Percentiles rank a stretch among this genome's conserved stretches.
phyloP scores from a whole-genome alignment of 345 rosid species.

The Pugionium cornutum region DNA sequence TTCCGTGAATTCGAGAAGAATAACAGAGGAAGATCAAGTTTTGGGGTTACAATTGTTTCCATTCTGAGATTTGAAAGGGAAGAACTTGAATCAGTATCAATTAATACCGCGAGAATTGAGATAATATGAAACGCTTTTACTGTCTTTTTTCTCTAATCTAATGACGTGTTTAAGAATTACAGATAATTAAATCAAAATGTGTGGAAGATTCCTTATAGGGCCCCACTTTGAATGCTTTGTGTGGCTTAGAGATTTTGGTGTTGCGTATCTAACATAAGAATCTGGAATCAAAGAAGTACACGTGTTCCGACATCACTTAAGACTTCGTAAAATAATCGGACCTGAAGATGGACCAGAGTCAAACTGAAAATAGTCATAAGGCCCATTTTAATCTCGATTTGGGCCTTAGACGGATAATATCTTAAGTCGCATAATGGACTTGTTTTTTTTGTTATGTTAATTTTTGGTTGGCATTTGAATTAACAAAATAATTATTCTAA shows the following conservation, averaged over 20 bases:
- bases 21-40: conserved; percentile 36
- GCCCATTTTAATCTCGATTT: conserved; percentile 8
- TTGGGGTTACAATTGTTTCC: conserved; percentile 41
- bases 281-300: conserved; percentile 27
- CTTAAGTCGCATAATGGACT: neutral
- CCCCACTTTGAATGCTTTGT: conserved; percentile 53
- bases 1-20: conserved; percentile 37
- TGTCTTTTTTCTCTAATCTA: neutral
- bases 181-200: conserved; percentile 33
- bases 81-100: conserved; percentile 4
- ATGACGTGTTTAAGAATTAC: conserved; percentile 19
- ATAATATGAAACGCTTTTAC: neutral
- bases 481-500: neutral
- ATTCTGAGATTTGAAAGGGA: conserved; percentile 37
- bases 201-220: conserved; percentile 43
- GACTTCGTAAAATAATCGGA: too few species aligned
- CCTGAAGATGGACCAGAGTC: too few species aligned
- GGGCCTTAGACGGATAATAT: neutral
- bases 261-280: conserved; percentile 35
- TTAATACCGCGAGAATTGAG: neutral
- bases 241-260: conserved; percentile 50
- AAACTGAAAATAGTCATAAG: neutral
- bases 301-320: conserved; percentile 26
- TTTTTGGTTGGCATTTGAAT: neutral
- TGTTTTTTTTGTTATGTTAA: neutral